Evolutionary conservation across 805 yeast species (phyloP), one percentile per base, ranked within the genome.

Genomic region (Sugiyamaella smithiae): DNA sequence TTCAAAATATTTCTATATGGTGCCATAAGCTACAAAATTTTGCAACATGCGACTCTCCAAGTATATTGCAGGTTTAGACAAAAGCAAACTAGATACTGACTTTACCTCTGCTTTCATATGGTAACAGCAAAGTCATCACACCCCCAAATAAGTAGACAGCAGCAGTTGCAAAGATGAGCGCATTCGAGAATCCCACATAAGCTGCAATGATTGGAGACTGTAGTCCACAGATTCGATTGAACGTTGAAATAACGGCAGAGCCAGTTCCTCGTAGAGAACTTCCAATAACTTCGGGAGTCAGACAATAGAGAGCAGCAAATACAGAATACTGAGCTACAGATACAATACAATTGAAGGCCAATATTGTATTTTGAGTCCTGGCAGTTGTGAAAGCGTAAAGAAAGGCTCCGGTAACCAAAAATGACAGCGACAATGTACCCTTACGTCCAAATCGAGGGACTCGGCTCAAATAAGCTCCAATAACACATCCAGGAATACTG

Each of bases 141-240:
- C 73, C 75, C 5, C 73, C 60, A 20, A 62, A 50, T 22, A 71
- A 44, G 46, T 71, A 72, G 31, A 72, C 60, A 4, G 75, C 73
- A 0, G 75, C 75, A 33, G 71, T 64, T 11, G 70, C 73, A 56
- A 59, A 72, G 20, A 71, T 70, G 2, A 75, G 75, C 1, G 72
- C 59, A 2, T 73, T 70, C 12, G 65, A 58, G 52, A 70, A 62
- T 44, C 71, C 67, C 2, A 74, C 75, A 51, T 60, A 68, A 20
- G 70, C 70, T 16, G 71, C 72, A 47, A 72, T 71, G 26, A 72
- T 64, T 23, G 76, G 75, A 6, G 75, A 71, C 57, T 71, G 70
- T 12, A 72, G 69, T 3, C 75, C 76, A 46, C 70, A 58, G 5
- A 72, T 55, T 41, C 75, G 52, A 50, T 72, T 72, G 22, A 41